Evolutionary conservation across 1,139 yeast genomes (phyloP).

Genomic region (Suhomyces taliae): DNA sequence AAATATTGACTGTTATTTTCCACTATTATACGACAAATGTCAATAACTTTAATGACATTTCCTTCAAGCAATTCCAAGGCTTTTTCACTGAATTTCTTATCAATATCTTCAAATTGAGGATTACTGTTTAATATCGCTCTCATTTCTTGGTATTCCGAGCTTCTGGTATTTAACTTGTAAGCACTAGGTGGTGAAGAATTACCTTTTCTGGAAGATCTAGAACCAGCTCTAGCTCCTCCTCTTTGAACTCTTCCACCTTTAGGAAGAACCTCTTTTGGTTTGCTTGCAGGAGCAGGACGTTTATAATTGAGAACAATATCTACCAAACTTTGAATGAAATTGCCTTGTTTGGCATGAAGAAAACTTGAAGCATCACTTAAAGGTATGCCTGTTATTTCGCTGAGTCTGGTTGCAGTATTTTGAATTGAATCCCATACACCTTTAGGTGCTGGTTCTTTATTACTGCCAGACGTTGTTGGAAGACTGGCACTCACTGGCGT

Average conservation of each 20-base stretch:
- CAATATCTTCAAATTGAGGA: constrained; percentile 14
- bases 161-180: constrained; percentile 6
- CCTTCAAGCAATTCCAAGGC: constrained; percentile 44
- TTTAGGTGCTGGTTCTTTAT: background rate
- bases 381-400: constrained; percentile 9
- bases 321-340: constrained; percentile 26
- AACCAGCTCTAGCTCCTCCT: constrained; percentile 8
- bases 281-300: constrained; percentile 1
- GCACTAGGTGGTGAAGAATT: background rate
- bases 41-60: constrained; percentile 33
- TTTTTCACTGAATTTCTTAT: constrained; percentile 30
- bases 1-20: constrained; percentile 22
- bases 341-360: constrained; percentile 18
- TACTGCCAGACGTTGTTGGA: background rate
- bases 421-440: constrained; percentile 12
- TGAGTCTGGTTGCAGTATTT: constrained; percentile 9
- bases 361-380: constrained; percentile 11
- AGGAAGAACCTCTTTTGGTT: background rate
- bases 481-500: background rate
- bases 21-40: constrained; percentile 25
- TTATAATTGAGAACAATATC: constrained; percentile 27
- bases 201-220: background rate
- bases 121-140: constrained; percentile 23
- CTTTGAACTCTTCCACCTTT: constrained; percentile 29
- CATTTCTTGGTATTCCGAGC: constrained; percentile 22